phyloP scores from a whole-genome alignment of 345 rosid genomes.

The Bruguiera gymnorhiza region DNA sequence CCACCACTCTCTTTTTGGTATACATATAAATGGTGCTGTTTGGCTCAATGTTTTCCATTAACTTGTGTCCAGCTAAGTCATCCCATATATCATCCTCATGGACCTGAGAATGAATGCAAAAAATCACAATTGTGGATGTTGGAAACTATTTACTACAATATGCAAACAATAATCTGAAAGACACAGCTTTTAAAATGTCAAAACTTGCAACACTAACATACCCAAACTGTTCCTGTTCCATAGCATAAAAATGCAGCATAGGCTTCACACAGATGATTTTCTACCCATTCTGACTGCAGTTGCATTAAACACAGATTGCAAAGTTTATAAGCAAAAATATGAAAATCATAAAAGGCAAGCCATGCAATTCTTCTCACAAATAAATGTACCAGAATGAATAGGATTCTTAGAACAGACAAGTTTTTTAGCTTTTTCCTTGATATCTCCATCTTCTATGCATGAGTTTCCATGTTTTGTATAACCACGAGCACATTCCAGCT shows the following conservation, averaged over 20 bases:
- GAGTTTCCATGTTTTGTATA: conserved; percentile 48
- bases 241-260: conserved; percentile 63
- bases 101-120: conserved; percentile 38
- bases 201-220: conserved; percentile 25
- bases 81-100: conserved; percentile 56
- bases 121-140: neutral
- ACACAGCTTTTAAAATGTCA: neutral
- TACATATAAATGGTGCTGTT: conserved; percentile 36
- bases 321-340: conserved; percentile 11
- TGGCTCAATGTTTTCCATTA: conserved; percentile 35
- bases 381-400: conserved; percentile 25
- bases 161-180: neutral
- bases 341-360: neutral
- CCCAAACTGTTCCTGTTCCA: conserved; percentile 69
- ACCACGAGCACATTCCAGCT: conserved; percentile 65
- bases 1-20: conserved; percentile 53
- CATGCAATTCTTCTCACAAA: conserved; percentile 5
- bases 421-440: conserved; percentile 66
- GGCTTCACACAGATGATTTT: conserved; percentile 51
- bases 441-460: conserved; percentile 81
- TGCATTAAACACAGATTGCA: conserved; percentile 19
- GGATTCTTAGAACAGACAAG: conserved; percentile 54
- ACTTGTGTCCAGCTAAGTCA: conserved; percentile 40
- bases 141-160: neutral
- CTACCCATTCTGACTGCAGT: conserved; percentile 55